These are phyloP conservation scores for Tylopilus sp. DNA, from an alignment of 768 basidiomycete genomes.

Conservation along the genomic window DNA sequence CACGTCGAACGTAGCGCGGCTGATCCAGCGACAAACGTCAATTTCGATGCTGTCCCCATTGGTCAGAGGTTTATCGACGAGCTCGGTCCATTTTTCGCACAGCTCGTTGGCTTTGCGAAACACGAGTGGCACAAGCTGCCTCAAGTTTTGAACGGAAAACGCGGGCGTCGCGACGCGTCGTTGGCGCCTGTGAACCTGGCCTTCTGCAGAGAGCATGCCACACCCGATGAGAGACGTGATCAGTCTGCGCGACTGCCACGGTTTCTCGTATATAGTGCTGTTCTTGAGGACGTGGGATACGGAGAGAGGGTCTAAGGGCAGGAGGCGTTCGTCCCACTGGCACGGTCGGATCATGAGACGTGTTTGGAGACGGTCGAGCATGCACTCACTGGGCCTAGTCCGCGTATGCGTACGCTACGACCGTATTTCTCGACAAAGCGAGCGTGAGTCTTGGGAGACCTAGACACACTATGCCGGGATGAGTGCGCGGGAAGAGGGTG, in stretches of 20 bases:
- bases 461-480: conserved; percentile 40
- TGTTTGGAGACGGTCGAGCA: neutral
- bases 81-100: conserved; percentile 54
- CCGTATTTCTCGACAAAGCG: conserved; percentile 57
- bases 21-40: conserved; percentile 80
- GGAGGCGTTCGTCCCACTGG: conserved; percentile 76
- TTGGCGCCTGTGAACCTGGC: conserved; percentile 75
- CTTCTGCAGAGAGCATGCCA: conserved; percentile 80
- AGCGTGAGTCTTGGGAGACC: conserved; percentile 54
- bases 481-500: neutral
- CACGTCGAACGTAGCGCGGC: conserved; percentile 84
- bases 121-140: conserved; percentile 66
- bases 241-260: conserved; percentile 70
- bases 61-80: conserved; percentile 33
- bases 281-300: conserved; percentile 73
- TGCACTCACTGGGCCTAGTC: conserved; percentile 62
- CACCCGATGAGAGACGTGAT: conserved; percentile 79
- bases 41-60: conserved; percentile 36
- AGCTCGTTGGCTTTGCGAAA: conserved; percentile 66
- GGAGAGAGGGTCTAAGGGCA: conserved; percentile 78
- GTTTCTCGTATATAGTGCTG: conserved; percentile 74
- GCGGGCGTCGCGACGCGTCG: conserved; percentile 73
- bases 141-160: conserved; percentile 76
- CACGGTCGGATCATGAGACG: conserved; percentile 9
- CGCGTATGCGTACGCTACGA: conserved; percentile 64